Evolutionary conservation across 768 basidiomycete genomes (phyloP), one percentile per base, ranked within the genome.

Genomic region (Tylopilus sp.): DNA sequence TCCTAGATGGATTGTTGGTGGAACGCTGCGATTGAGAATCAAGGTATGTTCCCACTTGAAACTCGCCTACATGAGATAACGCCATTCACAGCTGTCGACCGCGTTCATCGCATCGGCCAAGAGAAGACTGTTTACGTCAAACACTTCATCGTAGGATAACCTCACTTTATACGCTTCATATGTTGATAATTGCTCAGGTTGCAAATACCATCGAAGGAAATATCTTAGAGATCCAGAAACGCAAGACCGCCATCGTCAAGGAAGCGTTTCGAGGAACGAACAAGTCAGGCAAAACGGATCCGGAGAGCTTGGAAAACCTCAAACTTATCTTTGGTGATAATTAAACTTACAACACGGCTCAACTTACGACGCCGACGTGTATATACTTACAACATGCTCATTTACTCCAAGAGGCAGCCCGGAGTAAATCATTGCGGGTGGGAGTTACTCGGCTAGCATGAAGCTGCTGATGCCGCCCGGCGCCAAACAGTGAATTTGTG

Each of bases 1-100:
- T 42, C 38, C 11, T 52, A 92, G 89, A 92, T 92, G 89, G 90
- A 92, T 62, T 92, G 89, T 59, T 92, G 90, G 90, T 92, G 90
- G 90, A 92, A 92, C 65, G 81, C 87, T 6, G 89, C 89, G 0
- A 83, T 79, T 5, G 91, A 92, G 65, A 84, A 84, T 47, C 90
- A 92, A 80, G 87, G 86, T 83, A 58, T 1, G 50, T 48, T 42
- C n/a, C 1, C 10, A 25, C 34, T n/a, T 38, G 22, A 40, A 37
- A 47, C 6, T 16, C 38, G 8, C 28, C 12, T 46, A 21, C 34
- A 36, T 17, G 13, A 6, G 16, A 38, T 65, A 48, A 67, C 40
- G 21, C 38, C 28, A 2, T 41, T n/a, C 25, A n/a, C 48, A 86
- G 90, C 91, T 16, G 87, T 92, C 62, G 91, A 93, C 63, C 82